These are phyloP conservation scores for Ramularia endophylla DNA, from an alignment of 2,329 filamentous ascomycete genomes.

Conservation along the genomic window DNA sequence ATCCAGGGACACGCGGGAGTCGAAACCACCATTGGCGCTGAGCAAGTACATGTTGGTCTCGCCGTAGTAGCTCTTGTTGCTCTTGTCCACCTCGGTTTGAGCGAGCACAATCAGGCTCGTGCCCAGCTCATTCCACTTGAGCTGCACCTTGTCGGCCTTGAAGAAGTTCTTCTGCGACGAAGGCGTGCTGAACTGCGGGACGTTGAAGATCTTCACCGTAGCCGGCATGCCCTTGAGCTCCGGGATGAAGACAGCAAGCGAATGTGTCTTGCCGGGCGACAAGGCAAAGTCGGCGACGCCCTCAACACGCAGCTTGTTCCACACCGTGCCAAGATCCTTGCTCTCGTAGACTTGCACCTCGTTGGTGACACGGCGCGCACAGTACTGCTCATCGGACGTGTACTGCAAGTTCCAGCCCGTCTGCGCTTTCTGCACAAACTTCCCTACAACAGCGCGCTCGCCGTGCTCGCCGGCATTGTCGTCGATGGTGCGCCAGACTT, in stretches of 20 bases:
- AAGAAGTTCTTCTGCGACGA: constrained; percentile 98
- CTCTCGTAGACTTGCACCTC: constrained; percentile 97
- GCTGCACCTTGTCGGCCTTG: constrained; percentile 97
- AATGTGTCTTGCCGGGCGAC: constrained; percentile 82
- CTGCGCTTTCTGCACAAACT: constrained; percentile 93
- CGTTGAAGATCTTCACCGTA: constrained; percentile 87
- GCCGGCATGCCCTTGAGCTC: constrained; percentile 93
- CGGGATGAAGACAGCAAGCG: constrained; percentile 89
- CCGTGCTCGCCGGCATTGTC: constrained; percentile 55
- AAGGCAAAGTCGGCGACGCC: constrained; percentile 85
- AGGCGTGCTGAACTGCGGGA: constrained; percentile 74
- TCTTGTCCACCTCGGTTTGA: constrained; percentile 96
- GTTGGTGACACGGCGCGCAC: constrained; percentile 89
- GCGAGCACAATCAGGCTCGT: constrained; percentile 90
- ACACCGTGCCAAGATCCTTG: constrained; percentile 75
- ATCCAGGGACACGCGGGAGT: constrained; percentile 74
- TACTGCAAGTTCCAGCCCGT: constrained; percentile 98
- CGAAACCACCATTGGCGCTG: constrained; percentile 84
- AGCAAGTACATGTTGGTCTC: constrained; percentile 95
- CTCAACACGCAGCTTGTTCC: constrained; percentile 93
- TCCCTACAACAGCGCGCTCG: constrained; percentile 67
- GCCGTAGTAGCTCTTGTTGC: constrained; percentile 98
- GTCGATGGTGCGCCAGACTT: constrained; percentile 86
- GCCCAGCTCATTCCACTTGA: constrained; percentile 95
- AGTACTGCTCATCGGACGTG: constrained; percentile 86